phyloP scores from a whole-genome alignment of 2,329 filamentous ascomycete genomes.

The Aureobasidium vineae region DNA sequence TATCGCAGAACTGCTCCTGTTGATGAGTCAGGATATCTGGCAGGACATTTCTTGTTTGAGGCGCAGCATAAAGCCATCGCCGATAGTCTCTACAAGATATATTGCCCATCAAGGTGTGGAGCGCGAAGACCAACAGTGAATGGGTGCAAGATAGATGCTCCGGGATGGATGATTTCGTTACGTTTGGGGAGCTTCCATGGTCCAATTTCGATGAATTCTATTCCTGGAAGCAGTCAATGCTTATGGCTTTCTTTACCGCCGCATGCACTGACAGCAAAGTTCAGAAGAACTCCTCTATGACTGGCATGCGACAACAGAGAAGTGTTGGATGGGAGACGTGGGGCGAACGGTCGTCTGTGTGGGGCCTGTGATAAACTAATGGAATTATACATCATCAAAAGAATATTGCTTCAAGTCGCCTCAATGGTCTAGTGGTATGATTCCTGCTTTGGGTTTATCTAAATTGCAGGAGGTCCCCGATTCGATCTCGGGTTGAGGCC shows the following conservation, averaged over 20 bases:
- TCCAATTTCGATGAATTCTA: not conserved
- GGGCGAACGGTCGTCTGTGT: too few relatives aligned
- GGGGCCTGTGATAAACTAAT: too few relatives aligned
- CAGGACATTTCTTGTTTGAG: not conserved
- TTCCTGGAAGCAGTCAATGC: too few relatives aligned
- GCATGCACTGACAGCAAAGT: too few relatives aligned
- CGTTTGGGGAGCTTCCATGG: not conserved
- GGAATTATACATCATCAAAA: too few relatives aligned
- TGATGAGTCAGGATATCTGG: not conserved
- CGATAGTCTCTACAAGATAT: not conserved
- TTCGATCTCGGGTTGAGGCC: conserved; percentile 18
- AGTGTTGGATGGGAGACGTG: too few relatives aligned
- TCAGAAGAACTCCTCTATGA: too few relatives aligned
- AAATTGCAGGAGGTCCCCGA: conserved; percentile 24
- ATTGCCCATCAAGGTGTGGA: not conserved
- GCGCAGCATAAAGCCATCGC: not conserved
- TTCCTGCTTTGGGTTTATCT: conserved; percentile 23
- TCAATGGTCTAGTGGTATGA: conserved; percentile 25
- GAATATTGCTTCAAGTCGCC: not conserved
- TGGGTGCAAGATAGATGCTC: not conserved
- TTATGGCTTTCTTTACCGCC: too few relatives aligned
- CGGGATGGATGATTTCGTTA: too few relatives aligned
- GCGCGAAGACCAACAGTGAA: not conserved
- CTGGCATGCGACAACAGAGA: too few relatives aligned
- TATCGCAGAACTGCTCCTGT: not conserved